Evolutionary conservation across 2,329 filamentous ascomycete genomes (phyloP).

Genomic region (Sporothrix euskadiensis): DNA sequence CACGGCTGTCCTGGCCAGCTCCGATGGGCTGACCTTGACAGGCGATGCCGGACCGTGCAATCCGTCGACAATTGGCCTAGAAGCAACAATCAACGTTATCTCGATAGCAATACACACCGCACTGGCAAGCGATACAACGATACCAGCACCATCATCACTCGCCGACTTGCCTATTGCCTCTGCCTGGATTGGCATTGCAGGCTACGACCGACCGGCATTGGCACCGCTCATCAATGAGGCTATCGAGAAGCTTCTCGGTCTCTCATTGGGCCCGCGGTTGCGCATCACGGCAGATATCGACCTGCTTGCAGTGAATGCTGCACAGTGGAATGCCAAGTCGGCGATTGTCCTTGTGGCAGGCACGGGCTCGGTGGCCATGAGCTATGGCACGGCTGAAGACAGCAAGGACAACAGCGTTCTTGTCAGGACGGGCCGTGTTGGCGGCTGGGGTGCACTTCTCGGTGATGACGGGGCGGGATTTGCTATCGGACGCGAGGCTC

Average conservation of each 20-base stretch:
- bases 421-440: slow-evolving; percentile 40
- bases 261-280: slow-evolving; percentile 34
- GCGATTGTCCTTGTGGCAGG: slow-evolving; percentile 46
- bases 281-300: slow-evolving; percentile 45
- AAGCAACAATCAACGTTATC: slow-evolving; percentile 37
- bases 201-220: slow-evolving; percentile 42
- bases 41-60: slow-evolving; percentile 44
- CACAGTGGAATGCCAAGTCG: slow-evolving; percentile 30
- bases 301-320: slow-evolving; percentile 39
- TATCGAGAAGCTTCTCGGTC: slow-evolving; percentile 37
- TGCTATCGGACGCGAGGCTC: slow-evolving; percentile 43
- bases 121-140: slow-evolving; percentile 28
- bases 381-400: slow-evolving; percentile 34
- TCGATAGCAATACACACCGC: slow-evolving; percentile 36
- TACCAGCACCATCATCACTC: neutral
- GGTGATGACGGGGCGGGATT: slow-evolving; percentile 49
- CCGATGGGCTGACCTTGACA: slow-evolving; percentile 34
- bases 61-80: slow-evolving; percentile 40
- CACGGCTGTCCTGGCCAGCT: slow-evolving; percentile 41
- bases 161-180: slow-evolving; percentile 33
- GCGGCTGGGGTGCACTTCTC: slow-evolving; percentile 48
- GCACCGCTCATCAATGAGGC: slow-evolving; percentile 35
- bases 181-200: slow-evolving; percentile 46
- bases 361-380: slow-evolving; percentile 47
- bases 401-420: slow-evolving; percentile 29